phyloP scores from a whole-genome alignment of 495 filamentous ascomycete species.

The Parmelia sp. region DNA sequence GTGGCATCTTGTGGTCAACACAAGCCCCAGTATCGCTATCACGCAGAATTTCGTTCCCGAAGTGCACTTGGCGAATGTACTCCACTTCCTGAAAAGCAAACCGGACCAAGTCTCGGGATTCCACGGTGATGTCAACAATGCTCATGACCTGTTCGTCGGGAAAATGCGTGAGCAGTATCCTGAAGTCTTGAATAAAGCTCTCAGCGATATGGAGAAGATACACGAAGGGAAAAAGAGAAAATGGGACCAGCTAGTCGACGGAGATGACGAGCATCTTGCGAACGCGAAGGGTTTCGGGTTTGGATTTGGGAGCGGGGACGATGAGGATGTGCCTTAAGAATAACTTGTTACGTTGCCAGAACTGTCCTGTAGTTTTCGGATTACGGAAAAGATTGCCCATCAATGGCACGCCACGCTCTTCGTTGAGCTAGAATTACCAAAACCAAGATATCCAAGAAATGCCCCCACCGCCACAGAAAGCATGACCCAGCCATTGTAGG shows the following conservation, averaged over 20 bases:
- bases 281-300: conserved; percentile 65
- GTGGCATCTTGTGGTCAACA: conserved; percentile 95
- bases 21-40: conserved; percentile 75
- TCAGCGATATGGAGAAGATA: conserved; percentile 57
- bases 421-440: conserved; percentile 61
- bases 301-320: conserved; percentile 64
- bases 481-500: conserved; percentile 98
- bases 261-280: conserved; percentile 36
- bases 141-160: conserved; percentile 69
- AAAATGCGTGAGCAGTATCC: conserved; percentile 59
- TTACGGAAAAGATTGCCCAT: conserved; percentile 7
- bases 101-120: conserved; percentile 84
- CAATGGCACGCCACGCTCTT: conserved; percentile 92
- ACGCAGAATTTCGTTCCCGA: conserved; percentile 95
- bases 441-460: conserved; percentile 79
- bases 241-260: conserved; percentile 70
- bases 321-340: conserved; percentile 49
- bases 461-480: conserved; percentile 81
- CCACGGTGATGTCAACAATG: conserved; percentile 60
- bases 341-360: background rate
- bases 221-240: conserved; percentile 65
- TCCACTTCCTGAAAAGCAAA: conserved; percentile 79
- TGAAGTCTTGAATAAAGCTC: conserved; percentile 56
- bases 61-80: conserved; percentile 62
- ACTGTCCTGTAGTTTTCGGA: background rate